Evolutionary conservation across 179 eudicot species (phyloP).

Genomic region (Beta lomatogona): DNA sequence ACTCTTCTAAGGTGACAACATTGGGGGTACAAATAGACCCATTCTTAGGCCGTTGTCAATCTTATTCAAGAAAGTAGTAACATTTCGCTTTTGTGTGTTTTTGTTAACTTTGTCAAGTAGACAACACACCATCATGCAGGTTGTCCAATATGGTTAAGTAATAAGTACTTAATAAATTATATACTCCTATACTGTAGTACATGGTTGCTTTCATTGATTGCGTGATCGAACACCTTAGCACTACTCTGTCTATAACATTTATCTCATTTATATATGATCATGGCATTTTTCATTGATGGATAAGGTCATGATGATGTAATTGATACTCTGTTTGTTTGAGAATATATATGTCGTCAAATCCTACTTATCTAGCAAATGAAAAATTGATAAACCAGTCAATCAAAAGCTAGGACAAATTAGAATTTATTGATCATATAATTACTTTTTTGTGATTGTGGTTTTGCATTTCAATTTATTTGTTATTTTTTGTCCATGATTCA

Average conservation of each 20-base stretch:
- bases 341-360: too few species aligned
- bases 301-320: neutral
- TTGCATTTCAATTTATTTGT: too few species aligned
- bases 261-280: neutral
- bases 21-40: neutral
- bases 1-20: neutral
- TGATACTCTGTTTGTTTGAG: neutral
- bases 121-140: conserved; percentile 12
- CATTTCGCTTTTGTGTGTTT: conserved; percentile 5
- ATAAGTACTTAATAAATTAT: too few species aligned
- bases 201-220: conserved; percentile 1
- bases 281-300: neutral
- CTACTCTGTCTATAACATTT: neutral
- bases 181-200: too few species aligned
- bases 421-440: too few species aligned
- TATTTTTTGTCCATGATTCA: too few species aligned
- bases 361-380: neutral
- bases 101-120: conserved; percentile 6
- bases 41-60: neutral
- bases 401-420: neutral
- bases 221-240: conserved; percentile 11
- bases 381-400: too few species aligned
- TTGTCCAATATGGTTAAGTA: neutral
- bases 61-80: neutral
- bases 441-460: too few species aligned